A percentile compares a stretch with the other conserved stretches of the same genome.
phyloP scores from a whole-genome alignment of 2,329 filamentous ascomycete genomes.

The Clonostachys sp. region DNA sequence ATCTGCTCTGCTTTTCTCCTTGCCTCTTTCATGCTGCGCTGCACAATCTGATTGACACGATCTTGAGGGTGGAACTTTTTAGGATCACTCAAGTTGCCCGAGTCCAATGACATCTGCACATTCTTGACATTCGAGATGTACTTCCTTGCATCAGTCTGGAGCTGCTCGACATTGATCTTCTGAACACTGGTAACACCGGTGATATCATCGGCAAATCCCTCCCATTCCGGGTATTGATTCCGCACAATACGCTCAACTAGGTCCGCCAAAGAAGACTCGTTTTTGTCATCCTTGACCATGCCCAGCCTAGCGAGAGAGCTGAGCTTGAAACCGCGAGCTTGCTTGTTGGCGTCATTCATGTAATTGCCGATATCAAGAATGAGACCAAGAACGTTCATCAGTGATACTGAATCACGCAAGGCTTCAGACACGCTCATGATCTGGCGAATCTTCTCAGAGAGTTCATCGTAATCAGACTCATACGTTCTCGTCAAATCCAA shows the following conservation, averaged over 20 bases:
- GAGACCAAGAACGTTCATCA: constrained; percentile 94
- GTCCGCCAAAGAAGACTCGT: constrained; percentile 92
- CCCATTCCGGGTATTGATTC: constrained; percentile 95
- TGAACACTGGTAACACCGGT: constrained; percentile 70
- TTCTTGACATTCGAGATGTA: constrained; percentile 96
- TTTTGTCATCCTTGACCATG: constrained; percentile 99
- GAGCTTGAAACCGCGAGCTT: constrained; percentile 95
- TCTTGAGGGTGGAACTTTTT: constrained; percentile 99
- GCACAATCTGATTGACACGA: constrained; percentile 85
- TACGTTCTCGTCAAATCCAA: constrained; percentile 78
- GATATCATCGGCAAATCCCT: constrained; percentile 83
- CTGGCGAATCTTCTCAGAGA: constrained; percentile 77
- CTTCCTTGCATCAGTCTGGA: constrained; percentile 79
- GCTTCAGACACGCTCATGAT: constrained; percentile 87
- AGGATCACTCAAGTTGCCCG: constrained; percentile 89
- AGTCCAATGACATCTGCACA: constrained; percentile 86
- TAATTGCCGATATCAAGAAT: constrained; percentile 99
- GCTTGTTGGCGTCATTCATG: constrained; percentile 99
- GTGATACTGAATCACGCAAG: constrained; percentile 80
- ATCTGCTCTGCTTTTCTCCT: constrained; percentile 94
- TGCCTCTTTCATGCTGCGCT: constrained; percentile 94
- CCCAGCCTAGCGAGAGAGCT: constrained; percentile 86
- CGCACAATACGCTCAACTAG: constrained; percentile 94
- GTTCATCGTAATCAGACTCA: constrained; percentile 87
- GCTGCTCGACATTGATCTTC: constrained; percentile 92